Percentiles rank a stretch among this genome's conserved stretches.
These are phyloP conservation scores for Synchytrium microbalum DNA, from an alignment of 371 early-diverging fungal species.

Conservation along the genomic window DNA sequence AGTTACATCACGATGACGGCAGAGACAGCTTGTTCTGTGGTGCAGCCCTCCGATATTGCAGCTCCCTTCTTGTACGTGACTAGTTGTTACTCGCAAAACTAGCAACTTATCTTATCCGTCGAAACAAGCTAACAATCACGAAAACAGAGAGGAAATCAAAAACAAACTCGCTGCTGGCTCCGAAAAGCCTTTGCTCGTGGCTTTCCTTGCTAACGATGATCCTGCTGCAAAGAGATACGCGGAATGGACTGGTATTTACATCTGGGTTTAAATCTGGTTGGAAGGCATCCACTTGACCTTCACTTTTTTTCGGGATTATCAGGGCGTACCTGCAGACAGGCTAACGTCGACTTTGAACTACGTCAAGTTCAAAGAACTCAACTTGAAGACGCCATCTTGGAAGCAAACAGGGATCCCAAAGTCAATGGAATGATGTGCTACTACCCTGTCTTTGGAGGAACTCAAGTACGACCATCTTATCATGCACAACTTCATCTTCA, in stretches of 20 bases:
- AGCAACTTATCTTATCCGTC: too few relatives aligned
- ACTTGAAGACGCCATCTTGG: conserved; percentile 74
- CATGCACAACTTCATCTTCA: conserved; percentile 4
- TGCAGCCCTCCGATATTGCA: not conserved
- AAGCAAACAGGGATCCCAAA: conserved; percentile 72
- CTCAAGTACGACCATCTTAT: conserved; percentile 50
- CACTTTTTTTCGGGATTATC: conserved; percentile 85
- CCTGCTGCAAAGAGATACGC: conserved; percentile 61
- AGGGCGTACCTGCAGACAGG: conserved; percentile 79
- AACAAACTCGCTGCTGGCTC: not conserved
- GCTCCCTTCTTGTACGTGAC: not conserved
- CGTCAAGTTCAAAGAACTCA: conserved; percentile 71
- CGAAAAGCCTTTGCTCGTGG: conserved; percentile 79
- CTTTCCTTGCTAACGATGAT: conserved; percentile 91
- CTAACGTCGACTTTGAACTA: conserved; percentile 85
- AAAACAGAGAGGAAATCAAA: not conserved
- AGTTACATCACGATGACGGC: not conserved
- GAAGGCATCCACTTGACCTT: not conserved
- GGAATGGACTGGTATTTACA: conserved; percentile 7
- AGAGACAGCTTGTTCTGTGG: not conserved
- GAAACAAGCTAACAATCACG: not conserved
- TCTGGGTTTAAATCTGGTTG: not conserved
- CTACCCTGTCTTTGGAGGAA: conserved; percentile 90
- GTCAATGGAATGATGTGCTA: conserved; percentile 80
- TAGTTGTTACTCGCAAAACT: too few relatives aligned